Base-by-base conservation (phyloP, 2,329 filamentous ascomycete species). In the Ascocoryne sarcoides region DNA sequence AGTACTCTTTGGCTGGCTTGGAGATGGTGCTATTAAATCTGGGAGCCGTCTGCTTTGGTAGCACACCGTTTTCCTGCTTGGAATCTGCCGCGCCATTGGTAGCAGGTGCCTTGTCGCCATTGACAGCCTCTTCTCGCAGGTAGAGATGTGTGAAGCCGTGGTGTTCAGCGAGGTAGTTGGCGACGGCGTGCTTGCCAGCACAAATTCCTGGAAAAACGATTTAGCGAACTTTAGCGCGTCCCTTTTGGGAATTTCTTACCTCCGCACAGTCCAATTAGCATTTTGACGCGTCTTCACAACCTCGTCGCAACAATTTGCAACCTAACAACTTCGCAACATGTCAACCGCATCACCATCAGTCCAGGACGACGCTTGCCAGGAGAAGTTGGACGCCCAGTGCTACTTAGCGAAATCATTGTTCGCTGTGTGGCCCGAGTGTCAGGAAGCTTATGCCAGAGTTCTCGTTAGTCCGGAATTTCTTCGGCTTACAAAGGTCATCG, bases 121-220 rank as follows among this genome's bases (percentile, higher is more conserved):
- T 45, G 16, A 28, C 30, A 4, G 28, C 28, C 3, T 49, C 41
- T 20, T 48, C 41, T 5, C 55, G 62, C 20, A 95, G 70, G 53
- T 76, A 71, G 42, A 95, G 73, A 34, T 76, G 76, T 45, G 75
- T 78, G 65, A 96, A 98, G 46, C 76, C 79, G 62, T 95, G 84
- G 49, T 89, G 76, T 48, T 88, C 75, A 49, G 89, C 76, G 7
- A 98, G 76, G 60, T 94, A 95, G 40, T 85, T 76, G 43, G 88
- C 88, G 49, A 96, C 85, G 8, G 87, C 86, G 59, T 79, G 81
- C 67, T 95, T 96, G 56, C 92, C 92, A 36, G 90, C 81, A 67
- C 89, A 96, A 55, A 95, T 90, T 57, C 85, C 89, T 92, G 30
- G 10, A n/a, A 1, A 18, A 12, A 17, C 20, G n/a, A 26, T n/a